phyloP scores from a whole-genome alignment of 2,329 filamentous ascomycete genomes.

The Colletotrichum navitas region DNA sequence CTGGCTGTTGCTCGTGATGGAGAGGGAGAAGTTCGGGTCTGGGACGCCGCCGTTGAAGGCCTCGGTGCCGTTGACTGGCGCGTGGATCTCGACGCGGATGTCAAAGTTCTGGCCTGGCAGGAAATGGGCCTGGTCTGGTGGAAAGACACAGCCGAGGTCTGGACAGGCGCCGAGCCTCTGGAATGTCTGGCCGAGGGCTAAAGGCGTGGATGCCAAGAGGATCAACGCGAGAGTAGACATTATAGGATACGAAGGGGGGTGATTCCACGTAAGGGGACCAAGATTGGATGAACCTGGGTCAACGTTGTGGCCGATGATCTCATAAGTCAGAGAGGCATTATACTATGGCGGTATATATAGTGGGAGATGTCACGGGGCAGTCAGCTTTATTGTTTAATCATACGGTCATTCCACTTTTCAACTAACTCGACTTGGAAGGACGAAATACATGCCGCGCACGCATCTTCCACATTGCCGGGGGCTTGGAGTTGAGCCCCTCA shows the following conservation, averaged over 20 bases:
- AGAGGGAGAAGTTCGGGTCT: slow-evolving; percentile 81
- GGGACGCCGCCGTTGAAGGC: slow-evolving; percentile 75
- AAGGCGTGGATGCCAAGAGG: slow-evolving; percentile 51
- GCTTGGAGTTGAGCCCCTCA: background rate
- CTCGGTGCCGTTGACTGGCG: slow-evolving; percentile 84
- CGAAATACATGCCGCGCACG: slow-evolving; percentile 21
- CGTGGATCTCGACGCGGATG: slow-evolving; percentile 85
- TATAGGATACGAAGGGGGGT: slow-evolving; percentile 38
- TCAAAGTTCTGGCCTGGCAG: slow-evolving; percentile 87
- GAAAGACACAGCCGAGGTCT: slow-evolving; percentile 70
- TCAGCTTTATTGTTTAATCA: background rate
- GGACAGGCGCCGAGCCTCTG: slow-evolving; percentile 71
- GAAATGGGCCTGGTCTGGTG: slow-evolving; percentile 80
- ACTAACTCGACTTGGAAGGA: slow-evolving; percentile 39
- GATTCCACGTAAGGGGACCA: background rate
- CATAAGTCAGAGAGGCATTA: background rate
- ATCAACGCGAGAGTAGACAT: slow-evolving; percentile 53
- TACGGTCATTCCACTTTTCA: background rate
- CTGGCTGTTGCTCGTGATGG: slow-evolving; percentile 74
- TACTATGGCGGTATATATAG: background rate
- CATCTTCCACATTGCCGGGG: background rate
- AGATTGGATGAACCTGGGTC: background rate
- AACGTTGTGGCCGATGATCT: background rate
- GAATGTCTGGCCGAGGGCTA: slow-evolving; percentile 67
- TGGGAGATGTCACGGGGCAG: background rate